Base-by-base conservation (phyloP, 2,329 filamentous ascomycete species). In the Fusarium xylarioides region DNA sequence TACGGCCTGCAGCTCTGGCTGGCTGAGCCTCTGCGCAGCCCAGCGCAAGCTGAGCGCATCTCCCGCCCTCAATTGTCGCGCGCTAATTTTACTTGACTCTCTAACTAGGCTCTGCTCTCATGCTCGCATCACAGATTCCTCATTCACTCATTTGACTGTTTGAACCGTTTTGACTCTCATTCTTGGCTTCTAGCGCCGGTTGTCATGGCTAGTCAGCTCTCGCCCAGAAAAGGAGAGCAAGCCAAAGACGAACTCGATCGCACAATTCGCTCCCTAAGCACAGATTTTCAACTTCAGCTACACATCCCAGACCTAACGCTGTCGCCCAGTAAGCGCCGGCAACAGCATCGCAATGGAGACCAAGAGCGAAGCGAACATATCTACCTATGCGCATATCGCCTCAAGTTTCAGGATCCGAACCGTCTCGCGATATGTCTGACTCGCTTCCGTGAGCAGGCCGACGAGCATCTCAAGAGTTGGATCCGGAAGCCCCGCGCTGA, bases 261-360 rank as follows among this genome's bases (percentile, higher is more conserved):
- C 35, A 74, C 66, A 16, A 76, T 81, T 26, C 64, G 72, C 30
- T 73, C 73, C 1, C 69, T 81, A 30, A 81, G 78, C 52, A 63
- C 62, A 34, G 71, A 76, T 38, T 81, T 77, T 53, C 66, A 64
- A 15, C 71, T 81, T 7, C 61, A 70, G 19, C 75, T 81, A 19
- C 47, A 61, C 23, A 64, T 73, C 23, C 76, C 76, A 7, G 75
- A 78, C 57, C 52, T 68, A 11, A 74, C 56, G 4, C 58, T 78
- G n/a, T 77, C 77, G 32, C 79, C 78, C n/a, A 75, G 66, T 47
- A 76, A 76, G 55, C 71, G 67, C 26, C 73, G 67, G 34, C 68
- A 66, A 40, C 70, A 64, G 49, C 64, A 37, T 28, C 73, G 63
- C 26, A 74, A 69, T 14, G 75, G 75, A 38, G 76, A 79, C 11